Evolutionary conservation across 257 asterid genomes (phyloP).

Genomic region (Gentiana dahurica): DNA sequence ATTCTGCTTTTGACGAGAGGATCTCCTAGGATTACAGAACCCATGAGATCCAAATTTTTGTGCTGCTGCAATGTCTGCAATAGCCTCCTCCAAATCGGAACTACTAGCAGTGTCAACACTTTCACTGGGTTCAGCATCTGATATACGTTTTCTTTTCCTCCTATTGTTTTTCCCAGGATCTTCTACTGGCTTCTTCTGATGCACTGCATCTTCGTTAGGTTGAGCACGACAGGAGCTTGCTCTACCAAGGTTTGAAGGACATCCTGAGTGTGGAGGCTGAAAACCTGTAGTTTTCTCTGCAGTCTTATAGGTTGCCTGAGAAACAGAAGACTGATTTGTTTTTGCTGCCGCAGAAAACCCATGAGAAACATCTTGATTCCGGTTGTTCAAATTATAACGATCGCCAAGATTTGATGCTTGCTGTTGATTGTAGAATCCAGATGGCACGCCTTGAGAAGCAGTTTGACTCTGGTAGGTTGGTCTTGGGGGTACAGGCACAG

Average conservation of each 20-base stretch:
- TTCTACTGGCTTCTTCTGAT: conserved; percentile 10
- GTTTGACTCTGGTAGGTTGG: conserved; percentile 21
- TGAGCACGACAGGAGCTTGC: conserved; percentile 7
- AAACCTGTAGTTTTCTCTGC: conserved; percentile 5
- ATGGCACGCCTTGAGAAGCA: conserved; percentile 25
- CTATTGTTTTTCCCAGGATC: conserved; percentile 18
- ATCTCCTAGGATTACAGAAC: conserved; percentile 34
- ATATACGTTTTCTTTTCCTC: conserved; percentile 41
- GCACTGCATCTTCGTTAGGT: conserved; percentile 18
- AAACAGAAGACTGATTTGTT: conserved; percentile 21
- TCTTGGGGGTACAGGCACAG: conserved; percentile 13
- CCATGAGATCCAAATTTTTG: conserved; percentile 25
- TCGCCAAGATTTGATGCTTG: neutral
- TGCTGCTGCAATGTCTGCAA: conserved; percentile 14
- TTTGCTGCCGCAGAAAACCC: conserved; percentile 22
- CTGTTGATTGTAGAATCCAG: conserved; percentile 17
- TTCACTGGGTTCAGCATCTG: conserved; percentile 36
- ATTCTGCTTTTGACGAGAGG: conserved; percentile 48
- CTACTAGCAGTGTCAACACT: conserved; percentile 41
- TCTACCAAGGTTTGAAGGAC: too few species aligned
- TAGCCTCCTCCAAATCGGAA: conserved; percentile 22
- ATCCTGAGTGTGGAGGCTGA: too few species aligned
- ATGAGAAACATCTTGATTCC: conserved; percentile 16
- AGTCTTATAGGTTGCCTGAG: conserved; percentile 19
- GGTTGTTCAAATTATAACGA: conserved; percentile 6